Evolutionary conservation across 805 yeast genomes (phyloP), one percentile per base, ranked within the genome.

Genomic region (Teunomyces pallodes): DNA sequence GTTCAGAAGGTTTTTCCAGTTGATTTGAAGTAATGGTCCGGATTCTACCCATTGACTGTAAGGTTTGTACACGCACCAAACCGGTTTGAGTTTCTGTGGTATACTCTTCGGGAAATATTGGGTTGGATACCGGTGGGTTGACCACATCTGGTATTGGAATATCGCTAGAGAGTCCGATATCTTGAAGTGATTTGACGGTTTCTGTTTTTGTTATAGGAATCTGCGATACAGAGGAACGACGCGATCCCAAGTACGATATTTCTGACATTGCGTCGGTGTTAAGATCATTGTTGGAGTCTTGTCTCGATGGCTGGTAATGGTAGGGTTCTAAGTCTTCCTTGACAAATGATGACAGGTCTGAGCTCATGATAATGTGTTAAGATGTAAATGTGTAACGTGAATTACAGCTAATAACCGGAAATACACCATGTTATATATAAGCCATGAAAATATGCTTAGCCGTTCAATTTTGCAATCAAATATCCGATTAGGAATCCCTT

Each of bases 91-190:
- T 90, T 72, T 90, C 97, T 65, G 90, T 54, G 5, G 90, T 86
- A 64, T 88, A 90, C 64, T 90, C 96, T 72, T 90, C 97, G 7
- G 97, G 97, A 75, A 90, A 90, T 31, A 90, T 84, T 12, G 92
- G 87, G 53, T 79, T 77, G 50, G 75, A 77, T 20, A 79, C 74
- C 33, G 73, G 72, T 3, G 76, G 74, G 27, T 56, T 57, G 28
- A 70, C 58, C 35, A 83, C 67, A 54, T 82, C 88, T 0, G 81
- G 77, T 26, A 70, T 60, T 4, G 87, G 83, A 0, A 80, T 71
- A 3, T 69, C 72, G n/a, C 76, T 65, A 5, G 80, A 71, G 12
- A 53, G 57, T 48, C 94, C 94, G 64, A 76, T 69, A 10, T 81
- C 83, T 46, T 75, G 79, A 43, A 89, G 67, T 2, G 95, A 81